These are phyloP conservation scores for Leishmania braziliensis DNA, from an alignment of 208 protist species.

Conservation along the genomic window DNA sequence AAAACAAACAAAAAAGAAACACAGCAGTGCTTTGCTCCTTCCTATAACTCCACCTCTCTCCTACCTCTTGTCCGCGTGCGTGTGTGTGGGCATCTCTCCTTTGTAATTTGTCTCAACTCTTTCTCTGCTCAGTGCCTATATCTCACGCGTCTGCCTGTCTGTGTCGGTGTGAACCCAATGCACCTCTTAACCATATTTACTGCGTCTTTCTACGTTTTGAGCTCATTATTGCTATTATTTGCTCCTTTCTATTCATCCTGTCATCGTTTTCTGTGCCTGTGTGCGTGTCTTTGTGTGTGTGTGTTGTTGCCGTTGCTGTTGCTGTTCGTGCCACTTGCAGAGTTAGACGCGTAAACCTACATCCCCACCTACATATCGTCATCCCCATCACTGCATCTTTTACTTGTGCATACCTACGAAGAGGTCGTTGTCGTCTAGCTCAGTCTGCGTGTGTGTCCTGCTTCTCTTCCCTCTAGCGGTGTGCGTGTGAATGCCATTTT, in stretches of 20 bases:
- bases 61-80: neutral
- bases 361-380: neutral
- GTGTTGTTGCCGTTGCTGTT: neutral
- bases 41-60: neutral
- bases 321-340: neutral
- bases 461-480: too few relatives aligned
- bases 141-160: neutral
- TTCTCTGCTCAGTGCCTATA: neutral
- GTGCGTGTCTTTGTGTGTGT: neutral
- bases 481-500: too few relatives aligned
- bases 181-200: neutral
- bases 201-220: neutral
- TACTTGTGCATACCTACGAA: neutral
- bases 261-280: neutral
- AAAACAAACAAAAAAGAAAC: neutral
- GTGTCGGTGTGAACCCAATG: neutral
- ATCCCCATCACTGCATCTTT: neutral
- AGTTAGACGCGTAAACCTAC: neutral
- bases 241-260: neutral
- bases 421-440: neutral
- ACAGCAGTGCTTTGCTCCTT: conserved; percentile 5
- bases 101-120: neutral
- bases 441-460: neutral
- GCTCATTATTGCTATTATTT: neutral
- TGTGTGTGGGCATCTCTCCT: neutral